Evolutionary conservation across 1,139 yeast species (phyloP).

Genomic region (Kurtzmaniella natalensis): DNA sequence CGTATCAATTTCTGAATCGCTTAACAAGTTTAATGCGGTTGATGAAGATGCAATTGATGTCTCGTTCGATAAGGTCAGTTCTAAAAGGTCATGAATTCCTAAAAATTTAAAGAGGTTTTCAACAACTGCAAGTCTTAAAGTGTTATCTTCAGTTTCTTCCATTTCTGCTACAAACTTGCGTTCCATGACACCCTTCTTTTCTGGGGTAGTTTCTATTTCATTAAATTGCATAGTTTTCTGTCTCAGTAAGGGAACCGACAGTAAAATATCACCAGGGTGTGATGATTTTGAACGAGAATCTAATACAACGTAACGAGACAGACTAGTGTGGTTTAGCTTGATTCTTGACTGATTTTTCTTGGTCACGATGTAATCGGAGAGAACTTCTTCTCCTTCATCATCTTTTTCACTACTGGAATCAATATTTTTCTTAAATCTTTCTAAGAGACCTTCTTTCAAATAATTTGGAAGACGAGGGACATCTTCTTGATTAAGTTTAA

Average conservation of each 20-base stretch:
- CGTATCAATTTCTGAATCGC: neutral
- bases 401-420: neutral
- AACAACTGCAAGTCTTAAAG: slow-evolving; percentile 64
- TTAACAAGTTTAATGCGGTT: slow-evolving; percentile 2
- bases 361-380: neutral
- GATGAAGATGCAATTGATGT: slow-evolving; percentile 17
- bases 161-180: slow-evolving; percentile 51
- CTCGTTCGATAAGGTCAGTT: slow-evolving; percentile 10
- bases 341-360: neutral
- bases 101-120: slow-evolving; percentile 71
- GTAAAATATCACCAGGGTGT: slow-evolving; percentile 77
- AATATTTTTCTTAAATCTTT: slow-evolving; percentile 23
- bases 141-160: slow-evolving; percentile 74
- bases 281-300: slow-evolving; percentile 58
- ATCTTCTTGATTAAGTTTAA: slow-evolving; percentile 51
- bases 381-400: neutral
- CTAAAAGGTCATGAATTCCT: slow-evolving; percentile 51
- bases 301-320: slow-evolving; percentile 61
- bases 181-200: slow-evolving; percentile 23
- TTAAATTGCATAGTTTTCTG: slow-evolving; percentile 15
- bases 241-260: slow-evolving; percentile 76
- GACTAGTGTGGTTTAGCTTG: neutral
- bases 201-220: slow-evolving; percentile 1
- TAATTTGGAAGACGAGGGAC: slow-evolving; percentile 50
- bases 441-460: slow-evolving; percentile 54